Conservation (phyloP, 306 rosid genomes). For the Elaeagnus macrophylla region DNA sequence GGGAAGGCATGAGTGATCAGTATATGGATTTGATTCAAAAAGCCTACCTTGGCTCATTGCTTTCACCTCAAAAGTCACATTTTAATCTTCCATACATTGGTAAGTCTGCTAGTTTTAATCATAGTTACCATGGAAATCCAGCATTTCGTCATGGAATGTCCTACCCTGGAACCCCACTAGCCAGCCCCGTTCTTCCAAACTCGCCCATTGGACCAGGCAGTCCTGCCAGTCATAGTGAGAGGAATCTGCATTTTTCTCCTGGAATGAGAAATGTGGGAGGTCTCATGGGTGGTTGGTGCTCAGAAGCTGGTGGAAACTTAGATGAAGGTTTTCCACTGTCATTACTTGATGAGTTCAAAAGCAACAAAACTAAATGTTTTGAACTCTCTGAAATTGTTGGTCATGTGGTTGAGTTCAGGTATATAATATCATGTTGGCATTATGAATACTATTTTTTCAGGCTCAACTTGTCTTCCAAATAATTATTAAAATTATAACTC, state of each 20-base stretch:
- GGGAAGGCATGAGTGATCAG: constrained; percentile 53
- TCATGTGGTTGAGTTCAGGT: constrained; percentile 80
- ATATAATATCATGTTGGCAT: neutral
- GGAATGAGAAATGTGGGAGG: constrained; percentile 75
- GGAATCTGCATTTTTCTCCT: constrained; percentile 62
- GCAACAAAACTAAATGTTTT: constrained; percentile 76
- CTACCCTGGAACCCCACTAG: constrained; percentile 73
- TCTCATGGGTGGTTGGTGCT: constrained; percentile 71
- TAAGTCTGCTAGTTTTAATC: constrained; percentile 60
- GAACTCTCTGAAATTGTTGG: constrained; percentile 76
- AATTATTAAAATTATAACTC: constrained; percentile 1
- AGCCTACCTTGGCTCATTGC: constrained; percentile 63
- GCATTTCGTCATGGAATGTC: constrained; percentile 67
- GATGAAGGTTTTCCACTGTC: constrained; percentile 73
- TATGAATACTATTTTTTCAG: neutral
- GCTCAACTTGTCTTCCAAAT: neutral
- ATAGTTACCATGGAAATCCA: constrained; percentile 68
- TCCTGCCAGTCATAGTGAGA: constrained; percentile 66
- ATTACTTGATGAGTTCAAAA: constrained; percentile 79
- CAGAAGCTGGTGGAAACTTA: constrained; percentile 55
- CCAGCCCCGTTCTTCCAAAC: constrained; percentile 48
- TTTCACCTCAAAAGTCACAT: constrained; percentile 70
- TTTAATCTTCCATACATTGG: constrained; percentile 50
- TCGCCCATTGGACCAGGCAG: constrained; percentile 84
- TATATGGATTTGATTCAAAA: constrained; percentile 72